Evolutionary conservation across 306 rosid genomes (phyloP).

Genomic region (Acacia crassicarpa): DNA sequence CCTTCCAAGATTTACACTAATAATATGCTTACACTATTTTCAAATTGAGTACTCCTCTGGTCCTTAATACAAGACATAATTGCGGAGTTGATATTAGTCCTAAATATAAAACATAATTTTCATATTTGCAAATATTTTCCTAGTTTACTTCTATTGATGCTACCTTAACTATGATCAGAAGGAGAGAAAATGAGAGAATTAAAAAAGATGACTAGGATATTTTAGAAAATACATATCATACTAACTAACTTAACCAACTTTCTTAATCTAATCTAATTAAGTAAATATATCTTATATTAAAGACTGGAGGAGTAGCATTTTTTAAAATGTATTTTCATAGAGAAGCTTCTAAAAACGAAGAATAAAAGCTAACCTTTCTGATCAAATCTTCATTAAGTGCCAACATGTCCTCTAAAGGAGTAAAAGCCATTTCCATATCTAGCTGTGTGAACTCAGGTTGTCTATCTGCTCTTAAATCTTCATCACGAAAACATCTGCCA

Average conservation of each 20-base stretch:
- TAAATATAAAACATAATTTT: too few species aligned
- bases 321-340: constrained; percentile 12
- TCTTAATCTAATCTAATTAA: too few species aligned
- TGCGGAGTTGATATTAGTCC: too few species aligned
- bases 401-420: constrained; percentile 89
- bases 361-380: constrained; percentile 64
- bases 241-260: too few species aligned
- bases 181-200: too few species aligned
- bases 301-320: not conserved
- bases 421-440: constrained; percentile 95
- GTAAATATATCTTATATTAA: too few species aligned
- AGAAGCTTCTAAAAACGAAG: constrained; percentile 7
- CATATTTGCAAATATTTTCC: too few species aligned
- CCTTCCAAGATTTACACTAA: constrained; percentile 1
- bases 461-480: constrained; percentile 94
- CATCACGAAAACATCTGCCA: constrained; percentile 92
- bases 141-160: too few species aligned
- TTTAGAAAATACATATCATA: too few species aligned
- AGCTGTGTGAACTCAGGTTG: constrained; percentile 98
- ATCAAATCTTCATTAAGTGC: constrained; percentile 88
- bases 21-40: constrained; percentile 9
- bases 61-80: too few species aligned
- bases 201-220: too few species aligned
- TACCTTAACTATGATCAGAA: too few species aligned
- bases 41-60: not conserved